Evolutionary conservation across 768 basidiomycete species (phyloP).

Genomic region (Tricholoma hemisulphureum): DNA sequence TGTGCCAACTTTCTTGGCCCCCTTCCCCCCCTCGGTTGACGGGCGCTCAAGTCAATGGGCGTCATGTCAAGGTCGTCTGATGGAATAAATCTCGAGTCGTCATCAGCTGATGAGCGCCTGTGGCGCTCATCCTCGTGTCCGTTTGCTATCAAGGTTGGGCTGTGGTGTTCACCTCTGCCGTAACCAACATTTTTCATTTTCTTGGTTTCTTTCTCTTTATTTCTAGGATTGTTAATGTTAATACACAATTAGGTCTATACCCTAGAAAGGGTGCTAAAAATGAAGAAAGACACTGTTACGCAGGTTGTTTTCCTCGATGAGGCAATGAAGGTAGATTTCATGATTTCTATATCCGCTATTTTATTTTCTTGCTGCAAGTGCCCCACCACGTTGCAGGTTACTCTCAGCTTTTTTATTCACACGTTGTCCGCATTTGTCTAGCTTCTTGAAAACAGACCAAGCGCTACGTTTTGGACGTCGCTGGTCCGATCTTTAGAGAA

Average conservation of each 20-base stretch:
- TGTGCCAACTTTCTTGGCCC: not conserved
- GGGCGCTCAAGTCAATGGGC: constrained; percentile 3
- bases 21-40: not conserved
- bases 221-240: not conserved
- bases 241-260: constrained; percentile 71
- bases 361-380: not conserved
- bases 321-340: constrained; percentile 73
- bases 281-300: constrained; percentile 82
- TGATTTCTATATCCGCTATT: not conserved
- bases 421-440: constrained; percentile 25
- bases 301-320: constrained; percentile 86
- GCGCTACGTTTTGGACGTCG: constrained; percentile 86
- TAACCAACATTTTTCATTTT: not conserved
- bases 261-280: constrained; percentile 86
- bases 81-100: not conserved
- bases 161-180: not conserved
- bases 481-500: constrained; percentile 80
- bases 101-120: constrained; percentile 7
- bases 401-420: not conserved
- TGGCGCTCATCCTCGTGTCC: constrained; percentile 16
- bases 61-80: constrained; percentile 1
- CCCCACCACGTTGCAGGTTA: not conserved
- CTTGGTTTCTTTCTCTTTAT: not conserved
- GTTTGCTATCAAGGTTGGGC: not conserved
- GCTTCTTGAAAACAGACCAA: constrained; percentile 89